A percentile compares a stretch with the other conserved stretches of the same genome.
Conservation (phyloP, 2,329 filamentous ascomycete species). For the Trichoderma cornu-damae region DNA sequence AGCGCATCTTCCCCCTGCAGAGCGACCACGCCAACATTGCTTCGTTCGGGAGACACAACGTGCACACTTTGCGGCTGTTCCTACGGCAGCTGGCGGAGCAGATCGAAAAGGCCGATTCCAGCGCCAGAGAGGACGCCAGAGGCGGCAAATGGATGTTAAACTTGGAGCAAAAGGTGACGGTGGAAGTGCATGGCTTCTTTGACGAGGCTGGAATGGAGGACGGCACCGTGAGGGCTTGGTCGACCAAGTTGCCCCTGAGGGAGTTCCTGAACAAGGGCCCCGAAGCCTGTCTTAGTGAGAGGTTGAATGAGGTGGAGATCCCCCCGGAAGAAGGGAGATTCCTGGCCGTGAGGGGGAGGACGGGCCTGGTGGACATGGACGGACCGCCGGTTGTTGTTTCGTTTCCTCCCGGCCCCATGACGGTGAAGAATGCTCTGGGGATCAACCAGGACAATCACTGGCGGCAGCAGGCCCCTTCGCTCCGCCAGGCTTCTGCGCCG, state of each 20-base stretch:
- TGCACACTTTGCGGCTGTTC: constrained; percentile 42
- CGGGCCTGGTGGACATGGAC: constrained; percentile 24
- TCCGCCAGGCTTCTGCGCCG: background rate
- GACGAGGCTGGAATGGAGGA: constrained; percentile 30
- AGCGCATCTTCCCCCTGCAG: constrained; percentile 49
- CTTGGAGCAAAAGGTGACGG: constrained; percentile 49
- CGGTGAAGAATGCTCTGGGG: constrained; percentile 31
- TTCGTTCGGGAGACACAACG: constrained; percentile 48
- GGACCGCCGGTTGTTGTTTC: background rate
- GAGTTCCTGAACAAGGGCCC: constrained; percentile 54
- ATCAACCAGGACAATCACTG: constrained; percentile 26
- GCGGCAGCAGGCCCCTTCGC: background rate
- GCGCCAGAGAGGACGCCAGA: constrained; percentile 24
- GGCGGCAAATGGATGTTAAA: constrained; percentile 41
- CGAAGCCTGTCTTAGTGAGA: constrained; percentile 48
- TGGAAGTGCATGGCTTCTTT: constrained; percentile 56
- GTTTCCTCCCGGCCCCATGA: constrained; percentile 21
- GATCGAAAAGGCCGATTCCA: constrained; percentile 33
- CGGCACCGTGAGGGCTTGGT: constrained; percentile 44
- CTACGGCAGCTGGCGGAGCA: constrained; percentile 32
- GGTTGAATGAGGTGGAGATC: constrained; percentile 40
- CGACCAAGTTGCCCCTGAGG: constrained; percentile 45
- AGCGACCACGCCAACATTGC: constrained; percentile 52
- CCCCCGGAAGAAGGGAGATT: constrained; percentile 31
- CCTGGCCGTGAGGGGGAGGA: constrained; percentile 27